Evolutionary conservation across 805 yeast genomes (phyloP), one percentile per base, ranked within the genome.

Genomic region (Metschnikowia continentalis): DNA sequence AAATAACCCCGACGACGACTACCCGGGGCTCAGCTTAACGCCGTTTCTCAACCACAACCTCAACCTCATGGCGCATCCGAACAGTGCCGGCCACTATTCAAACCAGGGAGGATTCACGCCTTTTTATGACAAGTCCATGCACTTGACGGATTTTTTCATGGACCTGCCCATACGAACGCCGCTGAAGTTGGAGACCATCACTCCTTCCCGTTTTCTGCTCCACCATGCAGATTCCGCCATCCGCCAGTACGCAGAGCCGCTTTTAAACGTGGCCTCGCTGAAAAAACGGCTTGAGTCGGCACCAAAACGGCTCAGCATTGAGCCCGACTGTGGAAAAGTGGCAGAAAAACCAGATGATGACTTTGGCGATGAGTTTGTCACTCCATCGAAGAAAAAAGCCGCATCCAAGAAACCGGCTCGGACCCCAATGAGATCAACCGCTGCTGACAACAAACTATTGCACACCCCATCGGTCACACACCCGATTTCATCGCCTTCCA

Each of bases 91-190:
- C 37, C 47, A 51, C 49, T 42, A 50, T 26, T 54, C 67, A 42
- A 62, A 58, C 42, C 66, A 63, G 44, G 51, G 55, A 15, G 49
- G 40, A 44, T 63, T 72, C 51, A 74, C 78, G n/a, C 78, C 78
- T 3, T 70, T 68, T 52, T 73, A 70, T 54, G 77, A 73, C 49
- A 72, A 70, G 55, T 64, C 75, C 3, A 60, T 71, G 50, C 77
- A 70, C 50, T 58, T 73, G 40, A 60, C 73, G 6, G 78, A 74
- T 55, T 73, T 74, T 47, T 73, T 72, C 57, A 72, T 71, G 66
- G 78, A 74, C 48, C 66, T 74, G n/a, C 78, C 78, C 14, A 70
- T 72, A 37, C 58, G 66, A 30, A 62, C 73, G 2, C 75, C 77
- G 11, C 51, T 65, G 11, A 70, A 65, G 49, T 45, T 68, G 38